Base-by-base conservation (phyloP, 164 flowering plant genomes). In the Vitis amurensis region DNA sequence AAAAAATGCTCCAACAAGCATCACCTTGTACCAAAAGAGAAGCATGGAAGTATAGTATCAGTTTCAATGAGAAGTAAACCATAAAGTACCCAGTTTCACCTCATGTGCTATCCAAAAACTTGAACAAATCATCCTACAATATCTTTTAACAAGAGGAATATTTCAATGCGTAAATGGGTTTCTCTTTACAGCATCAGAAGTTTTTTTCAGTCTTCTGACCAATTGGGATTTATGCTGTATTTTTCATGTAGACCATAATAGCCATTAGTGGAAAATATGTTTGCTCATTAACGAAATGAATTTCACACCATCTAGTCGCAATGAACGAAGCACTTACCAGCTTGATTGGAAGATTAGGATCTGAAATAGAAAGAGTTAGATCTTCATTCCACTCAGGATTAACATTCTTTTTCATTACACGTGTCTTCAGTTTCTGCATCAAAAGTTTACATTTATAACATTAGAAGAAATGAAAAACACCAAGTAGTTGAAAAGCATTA, bases 311-410 rank as follows among this genome's bases (percentile, higher is more conserved):
- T 16, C 7, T 59, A 11, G 44, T 29, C 2, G 48, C 19, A 29
- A n/a, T 15, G 1, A 58, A 13, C 11, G 15, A 52, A 56, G n/a
- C 4, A 63, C 74, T 73, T 75, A 85, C 93, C 80, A 89, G 77
- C 63, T 63, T 69, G 66, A 89, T 47, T 23, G 85, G 88, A 17
- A 70, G 55, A 67, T 73, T 29, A 14, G 89, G 82, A 68, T 87
- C 85, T 53, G 80, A 56, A 31, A 89, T 59, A 27, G 87, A 84
- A 71, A 89, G 89, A 11, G 91, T 89, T 56, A 89, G 68, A 73
- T 89, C 93, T 73, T 89, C 93, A 67, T 89, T 87, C 93, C 93
- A 89, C 63, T 72, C 86, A 4, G 93, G 93, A 74, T 89, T 89
- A 14, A 83, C 73, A 71, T 83, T 77, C 76, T 83, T 84, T 16